These are phyloP conservation scores for Cinnamomum micranthum DNA, from an alignment of 164 flowering plant species.

Conservation along the genomic window DNA sequence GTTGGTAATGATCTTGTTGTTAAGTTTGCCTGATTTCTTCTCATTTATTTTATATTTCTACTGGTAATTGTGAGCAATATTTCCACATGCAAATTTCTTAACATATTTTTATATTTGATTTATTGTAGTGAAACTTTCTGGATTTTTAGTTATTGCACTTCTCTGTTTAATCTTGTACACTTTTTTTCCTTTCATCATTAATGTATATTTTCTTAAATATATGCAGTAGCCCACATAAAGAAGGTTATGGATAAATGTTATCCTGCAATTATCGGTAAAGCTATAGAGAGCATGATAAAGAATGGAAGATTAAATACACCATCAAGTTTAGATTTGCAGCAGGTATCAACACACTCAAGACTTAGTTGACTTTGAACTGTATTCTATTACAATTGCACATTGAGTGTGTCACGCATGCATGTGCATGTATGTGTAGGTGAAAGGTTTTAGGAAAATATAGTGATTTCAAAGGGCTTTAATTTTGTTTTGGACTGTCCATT, in stretches of 20 bases:
- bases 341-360: slow-evolving; percentile 41
- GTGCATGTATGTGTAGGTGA: too few species aligned
- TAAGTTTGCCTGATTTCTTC: too few species aligned
- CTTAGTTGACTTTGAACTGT: too few species aligned
- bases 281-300: slow-evolving; percentile 72
- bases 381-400: too few species aligned
- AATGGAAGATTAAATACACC: slow-evolving; percentile 62
- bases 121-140: too few species aligned
- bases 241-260: slow-evolving; percentile 60
- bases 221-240: slow-evolving; percentile 64
- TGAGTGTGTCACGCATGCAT: too few species aligned
- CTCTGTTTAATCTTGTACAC: not conserved
- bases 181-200: not conserved
- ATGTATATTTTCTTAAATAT: slow-evolving; percentile 11
- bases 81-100: too few species aligned
- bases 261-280: slow-evolving; percentile 36
- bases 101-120: too few species aligned
- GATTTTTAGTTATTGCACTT: not conserved
- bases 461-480: too few species aligned
- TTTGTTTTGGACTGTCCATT: too few species aligned
- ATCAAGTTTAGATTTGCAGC: slow-evolving; percentile 75
- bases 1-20: too few species aligned
- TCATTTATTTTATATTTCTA: not conserved
- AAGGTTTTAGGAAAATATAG: too few species aligned
- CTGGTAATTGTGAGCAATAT: not conserved